phyloP scores from a whole-genome alignment of 345 rosid species.

The Pelargonium nanum region DNA sequence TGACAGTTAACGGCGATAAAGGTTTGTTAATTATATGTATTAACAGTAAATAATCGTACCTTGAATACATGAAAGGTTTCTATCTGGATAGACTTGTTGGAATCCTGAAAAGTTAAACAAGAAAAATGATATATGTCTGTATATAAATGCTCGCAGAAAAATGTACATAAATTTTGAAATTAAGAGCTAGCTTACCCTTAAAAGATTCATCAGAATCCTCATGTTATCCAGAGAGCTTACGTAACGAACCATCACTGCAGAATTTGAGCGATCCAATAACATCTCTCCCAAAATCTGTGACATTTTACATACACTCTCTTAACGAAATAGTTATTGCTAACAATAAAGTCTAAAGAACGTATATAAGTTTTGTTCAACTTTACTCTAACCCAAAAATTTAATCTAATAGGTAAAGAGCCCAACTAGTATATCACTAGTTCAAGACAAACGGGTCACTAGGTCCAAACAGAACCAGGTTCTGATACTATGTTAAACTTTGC shows the following conservation, averaged over 20 bases:
- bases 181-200: constrained; percentile 30
- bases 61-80: constrained; percentile 99
- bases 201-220: constrained; percentile 72
- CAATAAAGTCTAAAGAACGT: neutral
- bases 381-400: too few species aligned
- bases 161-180: neutral
- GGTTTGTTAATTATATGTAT: neutral
- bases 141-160: neutral
- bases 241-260: constrained; percentile 48
- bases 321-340: neutral
- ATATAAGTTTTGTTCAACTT: too few species aligned
- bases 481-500: too few species aligned
- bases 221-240: constrained; percentile 57
- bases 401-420: too few species aligned
- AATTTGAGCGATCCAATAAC: constrained; percentile 55
- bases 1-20: too few species aligned
- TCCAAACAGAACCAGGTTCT: too few species aligned
- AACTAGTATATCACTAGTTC: too few species aligned
- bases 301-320: neutral
- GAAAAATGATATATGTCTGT: neutral
- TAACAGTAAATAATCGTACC: constrained; percentile 25
- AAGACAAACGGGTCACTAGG: too few species aligned
- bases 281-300: constrained; percentile 22
- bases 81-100: constrained; percentile 88
- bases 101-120: constrained; percentile 43